Base-by-base conservation (phyloP, 306 rosid genomes). In the Sphenostylis stenocarpa region DNA sequence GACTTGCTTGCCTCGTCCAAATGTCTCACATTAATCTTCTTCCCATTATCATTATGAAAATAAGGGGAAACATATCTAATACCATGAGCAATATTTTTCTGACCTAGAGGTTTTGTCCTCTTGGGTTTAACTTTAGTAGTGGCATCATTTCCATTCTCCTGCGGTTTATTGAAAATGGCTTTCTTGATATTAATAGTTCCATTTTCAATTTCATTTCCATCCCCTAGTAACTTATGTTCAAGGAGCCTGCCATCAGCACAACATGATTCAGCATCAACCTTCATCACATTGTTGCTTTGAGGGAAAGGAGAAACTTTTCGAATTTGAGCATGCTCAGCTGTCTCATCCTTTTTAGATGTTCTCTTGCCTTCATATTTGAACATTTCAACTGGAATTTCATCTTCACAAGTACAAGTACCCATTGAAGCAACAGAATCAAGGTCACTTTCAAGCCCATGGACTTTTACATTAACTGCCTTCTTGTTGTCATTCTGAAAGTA, bases 401-500 rank as follows among this genome's bases (percentile, higher is more conserved):
- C 16, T 26, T 76, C 34, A 6, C 0, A 20, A 7, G 55, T 70
- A 34, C 64, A 20, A 7, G 33, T 60, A 34, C 55, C 51, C 62
- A 2, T 26, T 47, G 13, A 48, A 62, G 26, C 6, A 14, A 8
- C 17, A 21, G 68, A 73, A 11, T 41, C 47, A 9, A 26, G 20
- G 19, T 39, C 60, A 51, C 4, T 11, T 13, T 23, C 47, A 49
- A 8, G 7, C 3, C 17, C 28, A 8, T 8, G 24, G 6, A 15
- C 31, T 39, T 21, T 13, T 39, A 36, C 28, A 34, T 3, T 15
- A 70, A 34, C 56, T 41, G 14, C 17, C 20, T 79, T 45, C 43
- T 33, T 43, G 34, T 11, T 21, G 43, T 78, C 21, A 13, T 73
- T 77, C 44, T 62, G 77, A 38, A 76, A 80, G 79, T 76, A 86